Percentiles rank a stretch among this genome's conserved stretches.
These are phyloP conservation scores for Ascochyta fabae DNA, from an alignment of 2,329 filamentous ascomycete species.

Conservation along the genomic window DNA sequence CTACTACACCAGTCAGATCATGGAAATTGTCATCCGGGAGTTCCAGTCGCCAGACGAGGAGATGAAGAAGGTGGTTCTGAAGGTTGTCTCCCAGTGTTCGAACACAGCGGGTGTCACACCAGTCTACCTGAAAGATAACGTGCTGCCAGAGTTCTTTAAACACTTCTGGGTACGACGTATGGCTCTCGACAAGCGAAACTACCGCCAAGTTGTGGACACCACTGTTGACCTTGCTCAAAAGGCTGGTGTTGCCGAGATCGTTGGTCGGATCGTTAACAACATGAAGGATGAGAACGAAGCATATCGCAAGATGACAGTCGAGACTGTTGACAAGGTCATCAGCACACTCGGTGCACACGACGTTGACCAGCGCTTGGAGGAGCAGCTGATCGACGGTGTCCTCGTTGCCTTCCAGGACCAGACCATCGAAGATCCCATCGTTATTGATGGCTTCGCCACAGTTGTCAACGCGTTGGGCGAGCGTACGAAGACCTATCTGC, in stretches of 20 bases:
- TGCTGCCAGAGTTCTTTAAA: constrained; percentile 96
- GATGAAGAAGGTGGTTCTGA: constrained; percentile 99
- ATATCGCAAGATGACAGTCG: constrained; percentile 98
- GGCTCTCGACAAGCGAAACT: constrained; percentile 97
- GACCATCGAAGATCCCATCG: constrained; percentile 92
- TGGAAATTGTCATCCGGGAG: constrained; percentile 96
- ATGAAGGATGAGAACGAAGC: constrained; percentile 98
- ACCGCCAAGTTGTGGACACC: constrained; percentile 96
- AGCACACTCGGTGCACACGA: constrained; percentile 92
- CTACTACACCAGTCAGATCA: constrained; percentile 98
- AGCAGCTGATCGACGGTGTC: constrained; percentile 92
- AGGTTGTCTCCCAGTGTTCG: constrained; percentile 95
- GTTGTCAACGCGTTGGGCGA: constrained; percentile 94
- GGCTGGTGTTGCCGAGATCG: constrained; percentile 94
- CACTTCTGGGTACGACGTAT: constrained; percentile 98
- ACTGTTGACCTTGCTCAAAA: constrained; percentile 97
- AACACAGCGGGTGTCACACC: constrained; percentile 94
- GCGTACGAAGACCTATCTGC: constrained; percentile 93
- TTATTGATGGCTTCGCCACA: constrained; percentile 97
- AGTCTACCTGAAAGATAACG: constrained; percentile 92
- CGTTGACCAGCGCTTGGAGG: constrained; percentile 89
- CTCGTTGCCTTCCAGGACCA: constrained; percentile 98
- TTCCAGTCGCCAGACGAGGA: constrained; percentile 98
- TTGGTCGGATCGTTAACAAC: constrained; percentile 91
- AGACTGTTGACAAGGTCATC: constrained; percentile 96